Conservation (phyloP, 805 yeast genomes). For the Saturnispora zaruensis region DNA sequence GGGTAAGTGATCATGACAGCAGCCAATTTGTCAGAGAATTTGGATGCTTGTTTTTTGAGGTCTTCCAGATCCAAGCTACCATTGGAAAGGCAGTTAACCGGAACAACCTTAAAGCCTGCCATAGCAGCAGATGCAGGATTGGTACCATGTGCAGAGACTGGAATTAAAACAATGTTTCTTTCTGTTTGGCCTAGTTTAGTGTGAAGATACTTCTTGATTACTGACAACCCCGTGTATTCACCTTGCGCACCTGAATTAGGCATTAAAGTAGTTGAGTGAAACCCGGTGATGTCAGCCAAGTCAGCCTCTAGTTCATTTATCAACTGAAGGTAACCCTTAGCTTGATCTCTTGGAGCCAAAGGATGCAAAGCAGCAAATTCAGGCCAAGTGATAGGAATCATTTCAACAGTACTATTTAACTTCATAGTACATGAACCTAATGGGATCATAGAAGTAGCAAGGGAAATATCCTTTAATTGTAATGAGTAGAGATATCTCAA, state of each 20-base stretch:
- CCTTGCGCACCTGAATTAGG: conserved; percentile 99
- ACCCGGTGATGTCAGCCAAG: conserved; percentile 86
- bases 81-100: conserved; percentile 76
- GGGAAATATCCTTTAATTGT: conserved; percentile 81
- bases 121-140: conserved; percentile 98
- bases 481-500: conserved; percentile 79
- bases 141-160: conserved; percentile 97
- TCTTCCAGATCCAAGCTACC: conserved; percentile 85
- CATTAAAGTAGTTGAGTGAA: conserved; percentile 82
- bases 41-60: conserved; percentile 59
- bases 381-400: conserved; percentile 93
- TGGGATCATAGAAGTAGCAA: conserved; percentile 96
- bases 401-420: conserved; percentile 87
- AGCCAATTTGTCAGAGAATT: conserved; percentile 64
- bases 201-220: conserved; percentile 64
- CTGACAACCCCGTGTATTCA: conserved; percentile 88
- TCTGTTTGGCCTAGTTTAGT: conserved; percentile 59
- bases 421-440: conserved; percentile 98
- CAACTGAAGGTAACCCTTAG: conserved; percentile 74
- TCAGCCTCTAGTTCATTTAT: conserved; percentile 73
- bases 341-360: conserved; percentile 83
- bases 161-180: conserved; percentile 85
- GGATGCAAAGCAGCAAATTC: conserved; percentile 87
- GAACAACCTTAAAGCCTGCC: conserved; percentile 90
- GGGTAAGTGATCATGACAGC: conserved; percentile 97